phyloP scores from a whole-genome alignment of 1,139 yeast species.

The Pneumocystis sp. region DNA sequence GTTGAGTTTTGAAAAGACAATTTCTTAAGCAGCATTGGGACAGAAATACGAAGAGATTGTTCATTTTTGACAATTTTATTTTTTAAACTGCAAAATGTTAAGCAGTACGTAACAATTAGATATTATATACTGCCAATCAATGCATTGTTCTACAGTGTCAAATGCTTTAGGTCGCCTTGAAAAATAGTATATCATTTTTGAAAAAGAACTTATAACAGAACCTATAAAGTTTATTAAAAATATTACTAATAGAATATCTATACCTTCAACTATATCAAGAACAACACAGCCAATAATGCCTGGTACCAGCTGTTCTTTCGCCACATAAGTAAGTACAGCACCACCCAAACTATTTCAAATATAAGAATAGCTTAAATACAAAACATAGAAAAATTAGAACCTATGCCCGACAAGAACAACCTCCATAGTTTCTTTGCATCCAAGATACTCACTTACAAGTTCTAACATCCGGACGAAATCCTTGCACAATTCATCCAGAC shows the following conservation, averaged over 20 bases:
- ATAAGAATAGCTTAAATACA: not conserved
- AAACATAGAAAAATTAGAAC: not conserved
- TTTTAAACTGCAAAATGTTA: constrained; percentile 21
- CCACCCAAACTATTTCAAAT: constrained; percentile 47
- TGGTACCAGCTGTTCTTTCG: constrained; percentile 21
- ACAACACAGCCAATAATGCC: constrained; percentile 45
- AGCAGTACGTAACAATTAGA: not conserved
- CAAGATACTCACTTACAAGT: constrained; percentile 21
- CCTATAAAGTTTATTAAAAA: not conserved
- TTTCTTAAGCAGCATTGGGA: constrained; percentile 44
- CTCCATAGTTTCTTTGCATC: constrained; percentile 22
- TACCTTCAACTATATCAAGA: constrained; percentile 84
- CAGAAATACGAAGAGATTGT: constrained; percentile 56
- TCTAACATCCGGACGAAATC: constrained; percentile 43
- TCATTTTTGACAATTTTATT: constrained; percentile 36
- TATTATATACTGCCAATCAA: constrained; percentile 59
- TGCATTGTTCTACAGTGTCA: constrained; percentile 38
- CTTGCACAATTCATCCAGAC: constrained; percentile 36
- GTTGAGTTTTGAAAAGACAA: not conserved
- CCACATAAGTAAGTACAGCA: constrained; percentile 48
- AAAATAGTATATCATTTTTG: constrained; percentile 51
- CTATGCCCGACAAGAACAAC: constrained; percentile 71
- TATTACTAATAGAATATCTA: not conserved
- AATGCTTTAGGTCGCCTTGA: constrained; percentile 48
- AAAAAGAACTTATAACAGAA: constrained; percentile 59